Percentiles rank a stretch among this genome's conserved stretches.
These are phyloP conservation scores for Verticillium tricorpus DNA, from an alignment of 2,329 filamentous ascomycete species.

Conservation along the genomic window DNA sequence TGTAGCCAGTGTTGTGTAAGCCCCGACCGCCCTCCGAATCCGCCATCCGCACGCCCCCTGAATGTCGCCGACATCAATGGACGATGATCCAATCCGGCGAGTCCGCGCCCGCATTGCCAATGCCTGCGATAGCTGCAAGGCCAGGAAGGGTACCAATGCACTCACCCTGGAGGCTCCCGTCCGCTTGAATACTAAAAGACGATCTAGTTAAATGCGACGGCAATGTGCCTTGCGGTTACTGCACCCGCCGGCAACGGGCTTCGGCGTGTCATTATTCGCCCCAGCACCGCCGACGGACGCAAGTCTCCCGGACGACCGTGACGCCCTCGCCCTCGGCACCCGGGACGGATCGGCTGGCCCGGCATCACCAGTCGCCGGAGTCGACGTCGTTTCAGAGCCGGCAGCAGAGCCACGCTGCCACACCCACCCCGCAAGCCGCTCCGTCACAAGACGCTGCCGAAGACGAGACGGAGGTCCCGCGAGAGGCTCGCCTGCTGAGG, in stretches of 20 bases:
- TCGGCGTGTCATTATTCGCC: conserved; percentile 44
- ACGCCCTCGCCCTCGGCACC: conserved; percentile 1
- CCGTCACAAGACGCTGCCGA: conserved; percentile 24
- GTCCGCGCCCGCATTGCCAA: conserved; percentile 40
- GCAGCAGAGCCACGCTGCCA: conserved; percentile 1
- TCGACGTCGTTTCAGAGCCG: conserved; percentile 1
- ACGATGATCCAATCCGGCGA: conserved; percentile 9
- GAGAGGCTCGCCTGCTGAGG: conserved; percentile 46
- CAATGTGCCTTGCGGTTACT: conserved; percentile 47
- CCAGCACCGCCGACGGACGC: conserved; percentile 29
- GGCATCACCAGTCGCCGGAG: conserved; percentile 5
- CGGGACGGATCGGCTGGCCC: background rate
- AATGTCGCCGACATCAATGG: conserved; percentile 3
- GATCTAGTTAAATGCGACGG: conserved; percentile 47
- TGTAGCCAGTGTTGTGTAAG: background rate
- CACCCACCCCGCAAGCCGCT: conserved; percentile 1
- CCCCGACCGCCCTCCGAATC: background rate
- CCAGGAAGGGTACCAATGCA: conserved; percentile 34
- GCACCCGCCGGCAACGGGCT: conserved; percentile 36
- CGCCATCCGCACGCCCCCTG: background rate
- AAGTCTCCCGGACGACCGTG: background rate
- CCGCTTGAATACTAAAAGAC: background rate
- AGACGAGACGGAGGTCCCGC: conserved; percentile 51
- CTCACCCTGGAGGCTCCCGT: background rate
- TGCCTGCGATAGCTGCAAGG: conserved; percentile 51